Conservation (phyloP, 352 stramenopile species). For the Lagenidium giganteum region DNA sequence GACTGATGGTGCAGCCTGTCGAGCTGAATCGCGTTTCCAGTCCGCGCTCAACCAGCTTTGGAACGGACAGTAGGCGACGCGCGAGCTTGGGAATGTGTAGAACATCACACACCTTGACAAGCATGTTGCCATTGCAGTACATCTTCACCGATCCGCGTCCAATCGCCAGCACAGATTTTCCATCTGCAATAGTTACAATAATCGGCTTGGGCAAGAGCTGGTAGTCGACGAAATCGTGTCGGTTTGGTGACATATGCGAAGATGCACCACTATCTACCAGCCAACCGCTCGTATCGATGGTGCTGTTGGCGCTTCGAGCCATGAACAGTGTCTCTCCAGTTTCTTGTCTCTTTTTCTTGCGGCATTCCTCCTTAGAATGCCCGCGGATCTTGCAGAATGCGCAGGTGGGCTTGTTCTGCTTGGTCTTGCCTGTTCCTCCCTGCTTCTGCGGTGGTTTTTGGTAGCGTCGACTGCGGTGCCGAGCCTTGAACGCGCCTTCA, state of each 20-base stretch:
- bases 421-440: background rate
- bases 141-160: background rate
- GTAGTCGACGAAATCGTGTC: slow-evolving; percentile 3
- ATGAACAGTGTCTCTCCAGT: background rate
- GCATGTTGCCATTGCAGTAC: background rate
- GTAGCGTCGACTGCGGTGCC: too few species aligned
- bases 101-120: background rate
- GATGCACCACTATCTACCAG: slow-evolving; percentile 6
- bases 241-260: slow-evolving; percentile 6
- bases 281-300: background rate
- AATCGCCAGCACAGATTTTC: background rate
- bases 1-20: background rate
- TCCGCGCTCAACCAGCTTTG: background rate
- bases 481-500: too few species aligned
- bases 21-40: background rate
- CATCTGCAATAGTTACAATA: slow-evolving; percentile 2
- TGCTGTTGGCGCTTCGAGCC: background rate
- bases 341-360: too few species aligned
- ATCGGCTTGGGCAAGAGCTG: background rate
- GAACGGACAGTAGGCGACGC: slow-evolving; percentile 1
- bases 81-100: slow-evolving; percentile 3
- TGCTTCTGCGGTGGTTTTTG: background rate
- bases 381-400: slow-evolving; percentile 1
- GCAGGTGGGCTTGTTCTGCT: slow-evolving; percentile 2
- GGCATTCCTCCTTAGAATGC: slow-evolving; percentile 5